Evolutionary conservation across 129 eudicot species (phyloP).

Genomic region (Flaveria sonorensis): DNA sequence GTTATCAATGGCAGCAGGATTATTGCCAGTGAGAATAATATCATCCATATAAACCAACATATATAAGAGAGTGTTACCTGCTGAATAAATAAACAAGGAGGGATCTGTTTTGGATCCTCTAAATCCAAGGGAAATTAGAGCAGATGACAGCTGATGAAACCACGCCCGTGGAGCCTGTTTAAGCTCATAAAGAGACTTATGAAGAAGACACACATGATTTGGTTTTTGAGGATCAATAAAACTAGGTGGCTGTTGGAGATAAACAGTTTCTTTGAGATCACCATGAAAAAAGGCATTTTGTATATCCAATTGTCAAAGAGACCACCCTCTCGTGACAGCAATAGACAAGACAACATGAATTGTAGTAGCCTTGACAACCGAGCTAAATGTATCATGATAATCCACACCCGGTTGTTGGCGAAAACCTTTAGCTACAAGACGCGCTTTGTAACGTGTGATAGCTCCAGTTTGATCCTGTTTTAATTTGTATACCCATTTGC

Average conservation of each 20-base stretch:
- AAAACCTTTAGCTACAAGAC: too few relatives aligned
- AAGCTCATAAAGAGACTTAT: too few relatives aligned
- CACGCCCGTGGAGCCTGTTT: neutral
- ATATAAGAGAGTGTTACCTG: neutral
- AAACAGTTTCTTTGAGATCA: neutral
- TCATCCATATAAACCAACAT: neutral
- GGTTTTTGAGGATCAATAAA: neutral
- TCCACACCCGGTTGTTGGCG: too few relatives aligned
- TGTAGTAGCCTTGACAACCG: too few relatives aligned
- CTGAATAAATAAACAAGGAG: neutral
- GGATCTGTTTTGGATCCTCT: neutral
- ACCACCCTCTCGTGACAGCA: too few relatives aligned
- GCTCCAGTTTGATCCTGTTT: too few relatives aligned
- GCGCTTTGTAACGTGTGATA: too few relatives aligned
- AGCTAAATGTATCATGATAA: too few relatives aligned
- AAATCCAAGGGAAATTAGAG: neutral
- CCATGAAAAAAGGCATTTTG: neutral
- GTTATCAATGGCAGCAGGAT: neutral
- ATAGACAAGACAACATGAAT: too few relatives aligned
- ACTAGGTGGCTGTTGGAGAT: neutral
- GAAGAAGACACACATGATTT: neutral
- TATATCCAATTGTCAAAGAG: too few relatives aligned
- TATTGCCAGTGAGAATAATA: neutral
- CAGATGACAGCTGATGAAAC: neutral
- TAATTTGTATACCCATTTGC: too few relatives aligned